Base-by-base conservation (phyloP, 2,329 filamentous ascomycete species). In the Cercospora berteroae region DNA sequence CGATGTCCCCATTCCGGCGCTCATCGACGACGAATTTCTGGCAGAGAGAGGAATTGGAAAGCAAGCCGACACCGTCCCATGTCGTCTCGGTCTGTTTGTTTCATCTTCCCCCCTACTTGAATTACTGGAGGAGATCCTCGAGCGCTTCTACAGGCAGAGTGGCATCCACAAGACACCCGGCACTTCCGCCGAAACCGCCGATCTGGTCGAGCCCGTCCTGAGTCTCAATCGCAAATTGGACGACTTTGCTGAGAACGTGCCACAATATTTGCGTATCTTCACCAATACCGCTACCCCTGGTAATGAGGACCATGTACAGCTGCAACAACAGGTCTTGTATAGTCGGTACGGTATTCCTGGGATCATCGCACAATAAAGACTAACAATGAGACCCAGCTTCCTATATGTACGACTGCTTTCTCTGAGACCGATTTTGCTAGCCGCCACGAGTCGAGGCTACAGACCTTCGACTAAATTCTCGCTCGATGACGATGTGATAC, bases 21-120 rank as follows among this genome's bases (percentile, higher is more conserved):
- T 70, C 69, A 84, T 85, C 0, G 77, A 83, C 8, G 87, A 87
- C 62, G 76, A 87, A 18, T 81, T 87, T 58, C 85, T 87, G 67
- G 74, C 71, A n/a, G 83, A 85, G 27, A 72, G 86, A 1, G 73
- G 77, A 7, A 80, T 82, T 0, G 77, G 79, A 4, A 82, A 83
- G 77, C 70, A 71, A 29, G 67, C 74, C 20, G 57, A 67, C 16
- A 61, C 62, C n/a, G 69, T 69, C 10, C 67, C 69, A 2, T 78
- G 77, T 9, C 74, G 78, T 29, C 74, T 78, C 62, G 68, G 74
- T 4, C 69, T 73, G 42, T 73, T 74, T 36, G 67, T 73, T 8
- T 74, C 73, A 74, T 69, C 74, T 16, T 74, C 72, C 29, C 63
- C 61, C 4, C 48, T 74, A 3, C 72, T 74, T 42, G 72, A 74